These are phyloP conservation scores for Orbilia blumenaviensis DNA, from an alignment of 2,329 filamentous ascomycete species.

Conservation along the genomic window DNA sequence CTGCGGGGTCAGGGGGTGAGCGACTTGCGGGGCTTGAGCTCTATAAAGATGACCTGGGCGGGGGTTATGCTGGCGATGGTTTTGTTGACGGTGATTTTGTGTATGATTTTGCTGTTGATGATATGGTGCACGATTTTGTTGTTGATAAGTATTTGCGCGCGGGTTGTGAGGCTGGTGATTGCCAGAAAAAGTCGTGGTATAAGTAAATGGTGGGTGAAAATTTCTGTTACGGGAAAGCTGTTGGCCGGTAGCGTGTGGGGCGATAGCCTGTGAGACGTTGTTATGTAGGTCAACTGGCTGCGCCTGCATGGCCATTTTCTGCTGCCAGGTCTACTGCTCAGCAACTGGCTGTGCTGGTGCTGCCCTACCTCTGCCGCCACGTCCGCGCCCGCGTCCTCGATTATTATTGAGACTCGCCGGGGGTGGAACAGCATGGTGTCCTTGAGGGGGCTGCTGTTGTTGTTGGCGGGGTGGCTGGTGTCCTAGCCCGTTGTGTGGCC, in stretches of 20 bases:
- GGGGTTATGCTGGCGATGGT: not conserved
- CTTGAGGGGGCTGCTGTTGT: constrained; percentile 22
- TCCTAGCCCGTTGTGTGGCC: constrained; percentile 38
- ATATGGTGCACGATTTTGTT: too few species aligned
- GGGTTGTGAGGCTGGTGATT: not conserved
- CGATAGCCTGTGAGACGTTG: not conserved
- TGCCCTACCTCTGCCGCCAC: constrained; percentile 53
- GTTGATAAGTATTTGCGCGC: not conserved
- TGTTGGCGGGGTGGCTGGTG: constrained; percentile 27
- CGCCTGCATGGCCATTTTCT: not conserved
- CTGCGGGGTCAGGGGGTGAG: too few species aligned
- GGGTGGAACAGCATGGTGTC: constrained; percentile 42
- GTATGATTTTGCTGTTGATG: too few species aligned
- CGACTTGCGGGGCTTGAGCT: too few species aligned
- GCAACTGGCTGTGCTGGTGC: constrained; percentile 26
- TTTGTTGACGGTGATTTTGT: not conserved
- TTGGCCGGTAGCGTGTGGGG: not conserved
- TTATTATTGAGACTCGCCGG: constrained; percentile 29
- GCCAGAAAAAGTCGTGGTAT: not conserved
- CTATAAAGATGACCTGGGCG: too few species aligned
- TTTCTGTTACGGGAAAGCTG: not conserved
- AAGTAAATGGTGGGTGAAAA: not conserved
- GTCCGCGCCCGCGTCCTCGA: constrained; percentile 49
- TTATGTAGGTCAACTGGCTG: not conserved
- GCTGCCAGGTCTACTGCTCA: constrained; percentile 47